A percentile compares a stretch with the other conserved stretches of the same genome.
Evolutionary conservation across 1,284 basidiomycete species (phyloP).

Genomic region (Puccinia sorghi): DNA sequence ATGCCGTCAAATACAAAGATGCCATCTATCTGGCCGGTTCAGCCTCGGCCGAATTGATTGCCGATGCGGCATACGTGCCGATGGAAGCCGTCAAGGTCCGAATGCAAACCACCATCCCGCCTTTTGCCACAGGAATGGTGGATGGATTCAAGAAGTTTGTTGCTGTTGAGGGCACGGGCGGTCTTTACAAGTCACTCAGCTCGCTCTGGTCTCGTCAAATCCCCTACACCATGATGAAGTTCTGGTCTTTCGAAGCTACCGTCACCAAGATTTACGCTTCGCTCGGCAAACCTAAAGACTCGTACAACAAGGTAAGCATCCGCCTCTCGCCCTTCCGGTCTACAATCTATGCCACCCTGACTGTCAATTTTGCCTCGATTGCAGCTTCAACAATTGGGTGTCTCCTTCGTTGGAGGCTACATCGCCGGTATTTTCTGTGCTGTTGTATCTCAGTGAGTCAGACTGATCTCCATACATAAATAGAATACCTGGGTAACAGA

Average conservation of each 20-base stretch:
- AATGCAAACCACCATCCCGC: constrained; percentile 58
- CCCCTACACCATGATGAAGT: constrained; percentile 56
- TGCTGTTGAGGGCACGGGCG: constrained; percentile 56
- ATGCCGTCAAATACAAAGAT: constrained; percentile 58
- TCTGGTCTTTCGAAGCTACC: constrained; percentile 58
- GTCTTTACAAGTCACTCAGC: constrained; percentile 57
- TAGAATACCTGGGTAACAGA: background rate
- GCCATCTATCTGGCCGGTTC: constrained; percentile 58
- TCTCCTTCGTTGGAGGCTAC: constrained; percentile 55
- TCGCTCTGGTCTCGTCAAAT: constrained; percentile 58
- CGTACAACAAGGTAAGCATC: constrained; percentile 55
- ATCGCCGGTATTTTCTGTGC: constrained; percentile 58
- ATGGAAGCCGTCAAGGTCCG: constrained; percentile 58
- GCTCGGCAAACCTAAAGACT: constrained; percentile 55
- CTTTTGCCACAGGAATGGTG: constrained; percentile 54
- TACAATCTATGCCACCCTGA: background rate
- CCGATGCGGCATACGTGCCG: constrained; percentile 57
- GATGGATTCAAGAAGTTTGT: constrained; percentile 55
- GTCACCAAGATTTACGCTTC: constrained; percentile 54
- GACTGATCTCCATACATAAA: background rate
- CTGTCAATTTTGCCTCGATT: background rate
- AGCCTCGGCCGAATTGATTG: constrained; percentile 57
- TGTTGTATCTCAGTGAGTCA: constrained; percentile 55
- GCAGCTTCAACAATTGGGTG: constrained; percentile 57
- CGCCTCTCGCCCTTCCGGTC: background rate